Evolutionary conservation across 2,329 filamentous ascomycete species (phyloP).

Genomic region (Lasiodiplodia gonubiensis): DNA sequence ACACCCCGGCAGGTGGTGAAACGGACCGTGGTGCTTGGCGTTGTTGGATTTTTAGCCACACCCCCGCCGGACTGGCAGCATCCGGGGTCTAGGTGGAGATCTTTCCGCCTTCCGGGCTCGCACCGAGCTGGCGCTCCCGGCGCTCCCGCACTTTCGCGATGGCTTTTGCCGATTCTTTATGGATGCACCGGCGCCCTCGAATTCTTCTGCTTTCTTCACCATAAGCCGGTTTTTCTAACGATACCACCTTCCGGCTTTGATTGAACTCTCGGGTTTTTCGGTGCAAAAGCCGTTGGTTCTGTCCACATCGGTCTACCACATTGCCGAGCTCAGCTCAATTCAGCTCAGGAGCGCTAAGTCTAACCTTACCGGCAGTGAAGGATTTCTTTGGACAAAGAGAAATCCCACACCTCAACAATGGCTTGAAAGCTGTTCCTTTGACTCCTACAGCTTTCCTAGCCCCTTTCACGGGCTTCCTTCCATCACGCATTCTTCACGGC

Average conservation of each 20-base stretch:
- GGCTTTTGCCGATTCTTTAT: not conserved
- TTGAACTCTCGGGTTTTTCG: too few relatives aligned
- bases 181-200: not conserved
- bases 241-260: too few relatives aligned
- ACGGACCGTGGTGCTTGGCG: constrained; percentile 10
- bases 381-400: too few relatives aligned
- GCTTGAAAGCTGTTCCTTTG: not conserved
- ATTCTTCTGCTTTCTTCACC: not conserved
- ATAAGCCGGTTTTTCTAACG: too few relatives aligned
- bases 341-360: too few relatives aligned
- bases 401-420: too few relatives aligned
- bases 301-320: too few relatives aligned
- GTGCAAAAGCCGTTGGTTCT: too few relatives aligned
- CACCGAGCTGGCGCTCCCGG: not conserved
- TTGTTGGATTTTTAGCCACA: not conserved
- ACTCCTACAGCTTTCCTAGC: not conserved
- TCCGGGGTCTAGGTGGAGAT: constrained; percentile 17
- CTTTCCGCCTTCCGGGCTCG: constrained; percentile 12
- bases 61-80: not conserved
- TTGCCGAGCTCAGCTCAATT: too few relatives aligned
- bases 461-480: not conserved
- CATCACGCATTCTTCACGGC: not conserved
- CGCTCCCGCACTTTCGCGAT: constrained; percentile 2
- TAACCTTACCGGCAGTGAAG: too few relatives aligned
- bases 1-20: not conserved